A percentile compares a stretch with the other conserved stretches of the same genome.
These are phyloP conservation scores for Gossypium laxum DNA, from an alignment of 441 rosid species.

Conservation along the genomic window DNA sequence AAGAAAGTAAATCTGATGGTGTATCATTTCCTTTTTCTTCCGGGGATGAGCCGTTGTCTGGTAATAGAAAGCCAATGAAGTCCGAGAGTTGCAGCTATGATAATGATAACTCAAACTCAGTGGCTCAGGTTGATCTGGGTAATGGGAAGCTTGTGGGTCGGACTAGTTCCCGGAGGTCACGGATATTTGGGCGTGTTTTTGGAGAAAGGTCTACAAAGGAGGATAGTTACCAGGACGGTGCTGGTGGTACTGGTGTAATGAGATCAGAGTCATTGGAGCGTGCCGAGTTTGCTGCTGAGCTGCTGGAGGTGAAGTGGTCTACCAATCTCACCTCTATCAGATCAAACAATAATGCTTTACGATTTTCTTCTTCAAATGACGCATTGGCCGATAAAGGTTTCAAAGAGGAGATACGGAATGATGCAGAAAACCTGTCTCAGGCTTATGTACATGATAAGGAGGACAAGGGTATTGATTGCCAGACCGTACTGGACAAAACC, in stretches of 20 bases:
- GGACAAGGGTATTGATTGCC: conserved; percentile 13
- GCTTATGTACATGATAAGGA: conserved; percentile 14
- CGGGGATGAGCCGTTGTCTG: conserved; percentile 32
- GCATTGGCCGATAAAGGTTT: conserved; percentile 13
- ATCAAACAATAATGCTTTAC: conserved; percentile 22
- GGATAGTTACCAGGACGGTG: conserved; percentile 24
- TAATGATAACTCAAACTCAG: conserved; percentile 19
- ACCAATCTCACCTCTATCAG: conserved; percentile 48
- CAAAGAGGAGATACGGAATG: conserved; percentile 14
- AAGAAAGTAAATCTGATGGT: conserved; percentile 41
- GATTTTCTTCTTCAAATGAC: conserved; percentile 19
- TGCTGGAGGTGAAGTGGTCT: conserved; percentile 84
- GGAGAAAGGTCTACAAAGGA: conserved; percentile 50
- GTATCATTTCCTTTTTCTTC: conserved; percentile 40
- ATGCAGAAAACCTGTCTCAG: conserved; percentile 16
- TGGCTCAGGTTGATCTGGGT: conserved; percentile 20
- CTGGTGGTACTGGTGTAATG: conserved; percentile 21
- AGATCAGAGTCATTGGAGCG: conserved; percentile 54
- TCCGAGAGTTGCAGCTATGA: conserved; percentile 45
- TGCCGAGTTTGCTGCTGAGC: conserved; percentile 82
- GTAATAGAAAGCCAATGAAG: conserved; percentile 35
- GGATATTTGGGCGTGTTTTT: conserved; percentile 61
- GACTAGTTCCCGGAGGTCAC: conserved; percentile 36
- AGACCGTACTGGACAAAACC: conserved; percentile 17
- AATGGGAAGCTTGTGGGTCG: conserved; percentile 41